Evolutionary conservation across 1,284 basidiomycete genomes (phyloP), one percentile per base, ranked within the genome.

Genomic region (Rugosomyces carneus): DNA sequence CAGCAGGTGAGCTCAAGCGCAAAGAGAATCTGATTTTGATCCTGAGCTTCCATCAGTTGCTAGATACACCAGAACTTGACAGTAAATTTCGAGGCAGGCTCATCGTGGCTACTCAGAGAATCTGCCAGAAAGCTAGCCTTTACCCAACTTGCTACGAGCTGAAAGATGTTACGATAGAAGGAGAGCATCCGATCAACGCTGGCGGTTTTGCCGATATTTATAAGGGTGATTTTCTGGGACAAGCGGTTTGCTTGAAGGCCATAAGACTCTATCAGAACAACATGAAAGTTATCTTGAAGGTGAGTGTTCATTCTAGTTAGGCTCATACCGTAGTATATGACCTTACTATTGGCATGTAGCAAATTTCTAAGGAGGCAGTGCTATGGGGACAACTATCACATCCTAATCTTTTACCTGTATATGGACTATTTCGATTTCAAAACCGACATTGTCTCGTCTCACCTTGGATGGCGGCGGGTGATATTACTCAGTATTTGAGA

Each of bases 391-490:
- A 37, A 23, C n/a, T 37, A 21, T 37, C 36, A 13, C 36, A 58
- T 45, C 50, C 45, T 8, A 56, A 56, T 40, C 16, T 59, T 9
- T 45, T 59, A 5, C 58, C 54, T 4, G 53, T 55, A 32, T 53
- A 55, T 43, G 58, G 58, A 10, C 46, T 54, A 16, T 51, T 50
- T 40, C 45, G 45, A 27, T 40, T 51, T 19, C 20, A 44, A 5
- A 37, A 26, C 15, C 45, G 46, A 19, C 37, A 52, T 23, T 50
- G 48, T 15, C 44, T 55, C 19, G 49, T 58, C 13, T 52, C 53
- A 8, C 54, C 57, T 15, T 56, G 54, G 53, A 54, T 56, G 54
- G 34, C 52, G 23, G 50, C 49, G 29, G 57, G 56, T 10, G 53
- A 47, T 10, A 26, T 59, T 19, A 40, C 38, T 11, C 24, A 49